phyloP scores from a whole-genome alignment of 345 rosid species.

The Populus ilicifolia region DNA sequence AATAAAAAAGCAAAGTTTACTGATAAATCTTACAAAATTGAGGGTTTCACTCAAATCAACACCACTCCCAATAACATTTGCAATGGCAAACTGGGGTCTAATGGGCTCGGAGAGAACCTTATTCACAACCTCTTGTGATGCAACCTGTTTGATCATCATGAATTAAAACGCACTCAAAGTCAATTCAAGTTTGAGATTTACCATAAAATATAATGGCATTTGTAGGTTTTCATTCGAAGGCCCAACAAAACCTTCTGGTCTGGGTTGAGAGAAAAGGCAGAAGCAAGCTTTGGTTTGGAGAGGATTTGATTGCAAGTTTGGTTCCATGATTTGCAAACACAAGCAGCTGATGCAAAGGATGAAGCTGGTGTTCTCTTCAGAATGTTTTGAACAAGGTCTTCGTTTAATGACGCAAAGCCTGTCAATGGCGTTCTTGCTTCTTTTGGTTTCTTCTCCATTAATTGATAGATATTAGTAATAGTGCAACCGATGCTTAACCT shows the following conservation, averaged over 20 bases:
- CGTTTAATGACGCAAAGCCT: background rate
- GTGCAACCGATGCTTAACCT: too few relatives aligned
- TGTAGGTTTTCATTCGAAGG: background rate
- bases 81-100: constrained; percentile 56
- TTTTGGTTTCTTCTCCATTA: background rate
- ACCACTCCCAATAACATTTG: constrained; percentile 19
- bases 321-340: constrained; percentile 50
- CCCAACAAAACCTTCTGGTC: constrained; percentile 18
- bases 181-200: background rate
- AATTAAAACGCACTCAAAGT: background rate
- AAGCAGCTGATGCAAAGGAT: constrained; percentile 24
- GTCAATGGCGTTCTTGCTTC: background rate
- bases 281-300: constrained; percentile 45
- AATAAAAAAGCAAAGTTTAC: too few relatives aligned
- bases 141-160: constrained; percentile 28
- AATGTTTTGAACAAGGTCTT: background rate
- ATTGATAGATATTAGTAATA: too few relatives aligned
- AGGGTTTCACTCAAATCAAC: constrained; percentile 13
- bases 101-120: constrained; percentile 59
- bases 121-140: constrained; percentile 47
- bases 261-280: constrained; percentile 44
- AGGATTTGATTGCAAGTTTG: constrained; percentile 36
- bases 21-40: constrained; percentile 21
- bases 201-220: too few relatives aligned
- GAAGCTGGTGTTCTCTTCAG: background rate